phyloP scores from a whole-genome alignment of 164 flowering plant species.

The Dillenia turbinata region DNA sequence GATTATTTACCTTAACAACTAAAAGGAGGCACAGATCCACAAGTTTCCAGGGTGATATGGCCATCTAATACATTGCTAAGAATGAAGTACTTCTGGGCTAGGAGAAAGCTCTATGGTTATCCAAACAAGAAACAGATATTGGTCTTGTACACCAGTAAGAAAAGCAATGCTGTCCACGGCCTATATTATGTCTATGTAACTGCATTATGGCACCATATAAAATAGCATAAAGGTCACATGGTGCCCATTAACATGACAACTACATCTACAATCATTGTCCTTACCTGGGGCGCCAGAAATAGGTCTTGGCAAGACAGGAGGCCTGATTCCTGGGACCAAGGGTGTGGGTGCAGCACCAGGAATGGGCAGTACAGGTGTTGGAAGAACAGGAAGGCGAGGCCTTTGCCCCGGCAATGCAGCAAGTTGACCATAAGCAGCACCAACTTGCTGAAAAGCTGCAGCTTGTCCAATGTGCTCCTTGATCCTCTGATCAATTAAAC shows the following conservation, averaged over 20 bases:
- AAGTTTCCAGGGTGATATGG: too few species aligned
- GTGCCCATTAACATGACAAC: neutral
- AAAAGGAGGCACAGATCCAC: too few species aligned
- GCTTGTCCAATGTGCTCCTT: constrained; percentile 92
- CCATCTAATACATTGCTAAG: too few species aligned
- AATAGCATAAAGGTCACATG: neutral
- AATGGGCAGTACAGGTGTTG: constrained; percentile 44
- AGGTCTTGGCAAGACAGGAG: constrained; percentile 66
- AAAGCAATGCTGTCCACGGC: too few species aligned
- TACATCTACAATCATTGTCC: neutral
- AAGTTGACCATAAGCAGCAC: constrained; percentile 73
- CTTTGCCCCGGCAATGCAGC: constrained; percentile 38
- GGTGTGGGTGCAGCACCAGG: constrained; percentile 26
- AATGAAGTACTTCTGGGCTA: neutral
- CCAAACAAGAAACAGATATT: too few species aligned
- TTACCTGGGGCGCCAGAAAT: constrained; percentile 49
- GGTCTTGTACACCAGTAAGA: too few species aligned
- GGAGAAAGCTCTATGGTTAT: neutral
- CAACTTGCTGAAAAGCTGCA: constrained; percentile 79
- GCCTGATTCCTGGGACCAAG: constrained; percentile 61
- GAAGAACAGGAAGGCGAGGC: constrained; percentile 65
- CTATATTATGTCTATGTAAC: neutral
- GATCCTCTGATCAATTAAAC: constrained; percentile 85
- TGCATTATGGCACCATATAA: neutral
- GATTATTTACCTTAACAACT: too few species aligned